A percentile compares a stretch with the other conserved stretches of the same genome.
Evolutionary conservation across 345 rosid species (phyloP).

Genomic region (Corymbia maculata): DNA sequence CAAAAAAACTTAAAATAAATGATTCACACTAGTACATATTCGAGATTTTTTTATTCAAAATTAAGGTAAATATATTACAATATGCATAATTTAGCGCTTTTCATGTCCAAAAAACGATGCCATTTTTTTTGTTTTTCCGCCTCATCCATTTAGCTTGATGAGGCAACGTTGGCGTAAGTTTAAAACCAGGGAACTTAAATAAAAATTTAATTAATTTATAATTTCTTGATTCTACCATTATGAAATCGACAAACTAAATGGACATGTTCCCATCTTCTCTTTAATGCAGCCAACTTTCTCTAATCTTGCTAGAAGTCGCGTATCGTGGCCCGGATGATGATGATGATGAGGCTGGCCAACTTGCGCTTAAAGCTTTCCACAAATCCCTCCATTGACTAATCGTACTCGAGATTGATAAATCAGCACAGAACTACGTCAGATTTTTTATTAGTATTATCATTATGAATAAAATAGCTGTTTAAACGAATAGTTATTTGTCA

Average conservation of each 20-base stretch:
- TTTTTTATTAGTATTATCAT: not conserved
- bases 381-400: not conserved
- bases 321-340: not conserved
- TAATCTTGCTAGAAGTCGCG: not conserved
- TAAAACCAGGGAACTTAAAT: not conserved
- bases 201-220: not conserved
- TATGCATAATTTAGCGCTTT: too few relatives aligned
- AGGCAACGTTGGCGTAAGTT: not conserved
- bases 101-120: too few relatives aligned
- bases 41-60: too few relatives aligned
- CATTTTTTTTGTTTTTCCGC: too few relatives aligned
- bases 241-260: not conserved
- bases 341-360: not conserved
- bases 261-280: not conserved
- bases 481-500: not conserved
- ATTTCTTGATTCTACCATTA: not conserved
- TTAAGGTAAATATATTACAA: too few relatives aligned
- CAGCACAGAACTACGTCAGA: not conserved
- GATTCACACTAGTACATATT: too few relatives aligned
- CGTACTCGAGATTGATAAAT: not conserved
- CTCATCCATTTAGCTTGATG: not conserved
- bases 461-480: not conserved
- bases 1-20: too few relatives aligned
- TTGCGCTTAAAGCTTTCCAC: not conserved
- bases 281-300: not conserved